Conservation (phyloP, 2,329 filamentous ascomycete species). For the Hymenotorrendiella dingleyae region DNA sequence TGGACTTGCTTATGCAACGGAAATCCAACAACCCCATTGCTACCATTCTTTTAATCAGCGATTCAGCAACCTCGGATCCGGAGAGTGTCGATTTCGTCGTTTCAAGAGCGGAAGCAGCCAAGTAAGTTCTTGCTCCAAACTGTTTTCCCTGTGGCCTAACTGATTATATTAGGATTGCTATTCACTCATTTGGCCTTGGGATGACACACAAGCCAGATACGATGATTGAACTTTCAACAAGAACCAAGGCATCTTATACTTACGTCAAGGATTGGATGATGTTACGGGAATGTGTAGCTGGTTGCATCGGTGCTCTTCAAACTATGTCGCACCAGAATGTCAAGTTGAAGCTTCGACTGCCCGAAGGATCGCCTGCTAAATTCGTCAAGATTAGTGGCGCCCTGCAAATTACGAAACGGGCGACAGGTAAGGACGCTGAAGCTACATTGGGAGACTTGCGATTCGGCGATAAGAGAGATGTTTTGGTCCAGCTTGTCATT, state of each 20-base stretch:
- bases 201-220: slow-evolving; percentile 98
- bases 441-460: slow-evolving; percentile 85
- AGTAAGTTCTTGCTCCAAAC: slow-evolving; percentile 50
- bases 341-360: slow-evolving; percentile 87
- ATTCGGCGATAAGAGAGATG: slow-evolving; percentile 91
- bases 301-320: slow-evolving; percentile 86
- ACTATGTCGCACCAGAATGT: slow-evolving; percentile 97
- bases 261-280: slow-evolving; percentile 99
- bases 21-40: slow-evolving; percentile 94
- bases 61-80: slow-evolving; percentile 87
- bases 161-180: slow-evolving; percentile 61
- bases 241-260: slow-evolving; percentile 94
- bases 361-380: slow-evolving; percentile 93
- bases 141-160: slow-evolving; percentile 21
- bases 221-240: slow-evolving; percentile 93
- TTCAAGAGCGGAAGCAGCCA: slow-evolving; percentile 91
- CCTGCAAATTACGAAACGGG: slow-evolving; percentile 91
- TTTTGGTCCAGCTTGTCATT: slow-evolving; percentile 91
- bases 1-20: slow-evolving; percentile 97
- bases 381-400: slow-evolving; percentile 98
- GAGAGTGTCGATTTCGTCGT: slow-evolving; percentile 98
- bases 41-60: slow-evolving; percentile 93
- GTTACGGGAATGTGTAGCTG: slow-evolving; percentile 91
- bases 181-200: slow-evolving; percentile 93
- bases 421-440: slow-evolving; percentile 89